These are phyloP conservation scores for Solanum raphanifolium DNA, from an alignment of 257 asterid genomes.

Conservation along the genomic window DNA sequence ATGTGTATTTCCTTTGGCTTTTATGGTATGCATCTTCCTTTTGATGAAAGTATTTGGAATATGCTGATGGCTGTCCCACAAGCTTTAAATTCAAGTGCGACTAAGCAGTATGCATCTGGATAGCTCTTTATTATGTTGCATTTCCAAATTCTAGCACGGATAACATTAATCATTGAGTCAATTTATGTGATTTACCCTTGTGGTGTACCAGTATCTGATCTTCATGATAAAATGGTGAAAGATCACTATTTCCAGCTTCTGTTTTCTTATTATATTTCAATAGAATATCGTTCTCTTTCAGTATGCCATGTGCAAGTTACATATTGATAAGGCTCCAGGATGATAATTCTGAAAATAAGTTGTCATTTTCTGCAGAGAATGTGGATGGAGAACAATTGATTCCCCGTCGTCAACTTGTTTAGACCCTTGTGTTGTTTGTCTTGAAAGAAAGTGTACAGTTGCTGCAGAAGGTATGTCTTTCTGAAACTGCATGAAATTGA, in stretches of 20 bases:
- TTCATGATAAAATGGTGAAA: not conserved
- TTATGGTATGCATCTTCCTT: not conserved
- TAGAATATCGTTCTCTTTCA: not conserved
- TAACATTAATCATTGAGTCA: not conserved
- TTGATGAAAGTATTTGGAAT: not conserved
- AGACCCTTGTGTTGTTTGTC: slow-evolving; percentile 89
- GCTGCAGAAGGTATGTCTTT: slow-evolving; percentile 68
- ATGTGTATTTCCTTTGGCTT: not conserved
- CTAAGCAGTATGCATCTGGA: not conserved
- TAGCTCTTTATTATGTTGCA: not conserved
- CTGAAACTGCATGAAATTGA: not conserved
- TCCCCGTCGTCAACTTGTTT: slow-evolving; percentile 23
- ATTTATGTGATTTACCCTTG: not conserved
- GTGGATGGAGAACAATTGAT: slow-evolving; percentile 66
- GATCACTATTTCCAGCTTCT: not conserved
- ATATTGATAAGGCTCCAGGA: not conserved
- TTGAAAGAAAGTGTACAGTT: slow-evolving; percentile 77
- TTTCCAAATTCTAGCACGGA: not conserved
- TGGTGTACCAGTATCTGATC: not conserved
- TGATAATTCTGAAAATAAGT: not conserved
- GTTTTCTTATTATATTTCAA: not conserved
- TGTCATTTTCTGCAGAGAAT: slow-evolving; percentile 34
- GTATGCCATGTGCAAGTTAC: not conserved
- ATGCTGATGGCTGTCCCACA: not conserved
- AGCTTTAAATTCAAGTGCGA: not conserved